Base-by-base conservation (phyloP, 2,329 filamentous ascomycete species). In the Neopestalotiopsis clavispora region DNA sequence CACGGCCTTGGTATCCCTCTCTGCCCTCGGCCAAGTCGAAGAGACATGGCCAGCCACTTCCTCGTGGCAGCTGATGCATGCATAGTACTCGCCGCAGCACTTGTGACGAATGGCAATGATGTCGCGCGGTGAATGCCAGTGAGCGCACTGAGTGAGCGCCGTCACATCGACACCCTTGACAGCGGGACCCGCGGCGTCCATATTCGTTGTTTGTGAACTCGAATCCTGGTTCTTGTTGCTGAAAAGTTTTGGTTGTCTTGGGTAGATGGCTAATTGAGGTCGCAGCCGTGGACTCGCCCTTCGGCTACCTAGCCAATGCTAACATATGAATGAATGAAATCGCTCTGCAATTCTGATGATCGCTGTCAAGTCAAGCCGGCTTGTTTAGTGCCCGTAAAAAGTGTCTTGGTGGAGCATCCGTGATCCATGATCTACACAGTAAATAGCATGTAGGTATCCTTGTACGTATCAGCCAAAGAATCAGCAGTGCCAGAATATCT, bases 21-120 rank as follows among this genome's bases (percentile, higher is more conserved):
- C 70, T 20, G 74, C 67, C 6, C 40, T 68, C 6, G 70, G 65
- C 72, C 73, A 75, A 45, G 72, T 69, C 12, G 66, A 45, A 4
- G 72, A 20, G 10, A 52, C 12, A 59, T 75, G 73, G 13, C 23
- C 30, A 17, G 69, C 72, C 30, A 72, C 20, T 0, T 69, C 72
- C 4, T 72, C 70, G 61, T 75, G 73, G 57, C 73, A 75, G 69
- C 69, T 71, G 57, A 72, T 72, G 65, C 73, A 75, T 57, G 73
- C 73, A 66, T 74, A 74, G 65, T 73, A 75, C 4, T 72, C 52
- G n/a, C 66, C 68, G 59, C 73, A 75, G 71, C 73, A 75, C 52
- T 67, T 70, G 69, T 75, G 73, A 23, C 69, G 71, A 49, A 75
- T 75, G 65, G 73, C 73, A 32, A 75, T 73, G 58, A 75, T 69